Percentiles rank a stretch among this genome's conserved stretches.
These are phyloP conservation scores for Fusarium gaditjirri DNA, from an alignment of 2,329 filamentous ascomycete genomes.

Conservation along the genomic window DNA sequence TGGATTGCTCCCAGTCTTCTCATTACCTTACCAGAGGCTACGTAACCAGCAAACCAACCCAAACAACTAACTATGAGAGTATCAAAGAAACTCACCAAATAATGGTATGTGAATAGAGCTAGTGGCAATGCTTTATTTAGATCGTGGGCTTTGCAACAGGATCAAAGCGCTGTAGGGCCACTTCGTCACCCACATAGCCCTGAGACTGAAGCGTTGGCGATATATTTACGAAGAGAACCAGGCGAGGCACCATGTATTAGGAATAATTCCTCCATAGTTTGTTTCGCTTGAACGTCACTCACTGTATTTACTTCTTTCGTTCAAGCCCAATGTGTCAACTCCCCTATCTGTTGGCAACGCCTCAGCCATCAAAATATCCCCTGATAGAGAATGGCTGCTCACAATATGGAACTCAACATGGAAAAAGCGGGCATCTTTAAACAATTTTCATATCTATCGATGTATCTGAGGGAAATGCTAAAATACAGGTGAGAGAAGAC, in stretches of 20 bases:
- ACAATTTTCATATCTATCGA: background rate
- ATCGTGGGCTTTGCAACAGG: background rate
- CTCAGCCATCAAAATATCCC: background rate
- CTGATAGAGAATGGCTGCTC: background rate
- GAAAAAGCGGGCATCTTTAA: rapidly evolving
- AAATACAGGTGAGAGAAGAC: background rate
- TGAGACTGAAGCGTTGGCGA: background rate
- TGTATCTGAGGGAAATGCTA: background rate
- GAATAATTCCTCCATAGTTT: background rate
- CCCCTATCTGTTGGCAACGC: background rate
- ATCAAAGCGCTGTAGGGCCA: background rate
- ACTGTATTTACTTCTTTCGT: background rate
- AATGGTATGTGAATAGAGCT: background rate
- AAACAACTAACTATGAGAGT: background rate
- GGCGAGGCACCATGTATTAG: background rate
- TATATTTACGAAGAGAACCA: background rate
- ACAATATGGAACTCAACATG: background rate
- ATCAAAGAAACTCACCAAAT: background rate
- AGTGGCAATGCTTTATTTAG: background rate
- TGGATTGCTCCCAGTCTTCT: background rate
- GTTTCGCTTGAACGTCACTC: background rate
- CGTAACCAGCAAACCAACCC: background rate
- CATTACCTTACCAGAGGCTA: background rate
- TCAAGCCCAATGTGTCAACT: background rate
- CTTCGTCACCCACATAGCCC: background rate